phyloP scores from a whole-genome alignment of 805 yeast genomes.

The Lachancea thermotolerans region DNA sequence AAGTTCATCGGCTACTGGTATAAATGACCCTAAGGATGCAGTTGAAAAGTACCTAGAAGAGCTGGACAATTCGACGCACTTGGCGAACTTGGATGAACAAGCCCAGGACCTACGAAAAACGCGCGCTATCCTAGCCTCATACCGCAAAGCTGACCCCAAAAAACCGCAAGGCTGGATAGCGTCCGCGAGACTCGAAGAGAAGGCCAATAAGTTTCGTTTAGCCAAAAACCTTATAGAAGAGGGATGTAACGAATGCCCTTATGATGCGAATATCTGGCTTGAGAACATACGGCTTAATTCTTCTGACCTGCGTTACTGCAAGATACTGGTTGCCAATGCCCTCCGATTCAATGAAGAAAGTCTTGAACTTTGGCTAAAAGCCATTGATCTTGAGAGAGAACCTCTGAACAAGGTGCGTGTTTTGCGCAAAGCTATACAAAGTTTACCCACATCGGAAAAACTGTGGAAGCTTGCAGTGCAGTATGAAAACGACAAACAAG shows the following conservation, averaged over 20 bases:
- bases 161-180: constrained; percentile 83
- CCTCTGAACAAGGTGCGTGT: constrained; percentile 45
- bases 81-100: constrained; percentile 15
- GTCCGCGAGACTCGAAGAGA: constrained; percentile 70
- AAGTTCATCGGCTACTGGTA: constrained; percentile 5
- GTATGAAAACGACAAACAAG: constrained; percentile 46
- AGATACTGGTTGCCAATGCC: constrained; percentile 58
- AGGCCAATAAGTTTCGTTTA: constrained; percentile 43
- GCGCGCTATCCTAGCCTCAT: constrained; percentile 54
- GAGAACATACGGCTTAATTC: constrained; percentile 62
- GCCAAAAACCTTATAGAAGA: constrained; percentile 62
- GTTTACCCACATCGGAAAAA: constrained; percentile 45
- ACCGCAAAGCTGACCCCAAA: constrained; percentile 64
- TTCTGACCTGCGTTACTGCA: constrained; percentile 39
- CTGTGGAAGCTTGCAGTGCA: constrained; percentile 68
- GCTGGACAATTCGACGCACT: constrained; percentile 21
- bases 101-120: constrained; percentile 55
- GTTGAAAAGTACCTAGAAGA: constrained; percentile 38
- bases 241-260: constrained; percentile 67
- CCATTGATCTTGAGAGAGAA: constrained; percentile 60
- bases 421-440: constrained; percentile 65
- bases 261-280: constrained; percentile 72
- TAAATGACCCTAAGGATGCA: constrained; percentile 26
- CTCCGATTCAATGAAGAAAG: constrained; percentile 50
- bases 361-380: constrained; percentile 65